phyloP scores from a whole-genome alignment of 257 asterid genomes.

The Capsicum rhomboideum region DNA sequence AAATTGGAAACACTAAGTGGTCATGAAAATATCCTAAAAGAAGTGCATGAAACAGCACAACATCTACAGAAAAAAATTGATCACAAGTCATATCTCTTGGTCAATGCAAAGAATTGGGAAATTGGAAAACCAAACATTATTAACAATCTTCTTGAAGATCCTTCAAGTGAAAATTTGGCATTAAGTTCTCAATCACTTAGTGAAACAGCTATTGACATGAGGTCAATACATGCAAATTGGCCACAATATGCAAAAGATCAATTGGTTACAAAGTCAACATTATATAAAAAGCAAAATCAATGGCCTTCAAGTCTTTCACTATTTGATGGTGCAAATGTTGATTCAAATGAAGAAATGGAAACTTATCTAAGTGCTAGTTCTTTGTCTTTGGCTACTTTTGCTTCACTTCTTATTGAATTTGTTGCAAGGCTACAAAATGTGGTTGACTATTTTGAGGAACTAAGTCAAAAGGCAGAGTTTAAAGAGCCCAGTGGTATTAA shows the following conservation, averaged over 20 bases:
- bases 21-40: constrained; percentile 19
- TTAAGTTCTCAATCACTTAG: constrained; percentile 16
- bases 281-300: constrained; percentile 12
- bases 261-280: background rate
- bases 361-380: constrained; percentile 36
- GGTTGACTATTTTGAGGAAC: constrained; percentile 28
- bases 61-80: constrained; percentile 38
- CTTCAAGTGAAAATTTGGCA: background rate
- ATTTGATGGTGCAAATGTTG: constrained; percentile 9
- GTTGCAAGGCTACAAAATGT: constrained; percentile 45
- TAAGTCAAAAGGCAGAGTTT: constrained; percentile 31
- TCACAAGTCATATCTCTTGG: constrained; percentile 20
- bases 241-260: background rate
- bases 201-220: constrained; percentile 13
- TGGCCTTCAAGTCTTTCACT: constrained; percentile 31
- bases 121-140: constrained; percentile 11
- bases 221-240: background rate
- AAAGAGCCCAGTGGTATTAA: constrained; percentile 1
- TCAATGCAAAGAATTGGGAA: constrained; percentile 29
- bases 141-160: background rate
- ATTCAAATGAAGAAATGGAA: constrained; percentile 16
- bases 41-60: constrained; percentile 48
- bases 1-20: constrained; percentile 16
- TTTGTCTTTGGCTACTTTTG: constrained; percentile 40
- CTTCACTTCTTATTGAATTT: constrained; percentile 37